Base-by-base conservation (phyloP, 331 rosid species). In the Saraca asoca region DNA sequence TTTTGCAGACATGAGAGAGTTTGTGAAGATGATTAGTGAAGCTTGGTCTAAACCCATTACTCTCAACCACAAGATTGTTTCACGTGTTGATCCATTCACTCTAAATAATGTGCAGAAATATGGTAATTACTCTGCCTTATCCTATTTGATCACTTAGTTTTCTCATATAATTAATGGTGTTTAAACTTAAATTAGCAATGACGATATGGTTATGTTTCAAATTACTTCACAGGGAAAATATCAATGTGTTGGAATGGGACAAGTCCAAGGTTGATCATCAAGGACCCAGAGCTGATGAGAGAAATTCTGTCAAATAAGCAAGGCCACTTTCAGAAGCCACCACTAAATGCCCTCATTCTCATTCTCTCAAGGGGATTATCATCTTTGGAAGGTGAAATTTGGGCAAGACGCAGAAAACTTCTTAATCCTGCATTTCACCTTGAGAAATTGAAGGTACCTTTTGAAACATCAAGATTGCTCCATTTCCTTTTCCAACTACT, bases 171-270 rank as follows among this genome's bases (percentile, higher is more conserved):
- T 17, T 18, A 5, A 0, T 5, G 50, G 31, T 17, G 9, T 17
- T 38, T 9, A 9, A 17, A 16, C 11, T 24, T 24, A 24, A 24
- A 24, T 24, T 1, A 1, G 31, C 31, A 24, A 24, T n/a, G n/a
- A n/a, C n/a, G n/a, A n/a, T n/a, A n/a, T n/a, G n/a, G n/a, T 46
- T n/a, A 13, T 46, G 13, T 15, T 48, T 48, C 19, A 48, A 48
- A 48, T 48, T 14, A 48, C 10, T 39, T 48, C 9, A 34, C 61
- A 74, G 81, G 85, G 50, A 83, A 66, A 54, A 33, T 75, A 48
- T 80, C 88, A 3, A 62, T 85, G 84, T 78, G 66, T 53, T 85
- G 77, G 88, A 11, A 34, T 58, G 91, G 84, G 48, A 80, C 82
- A 53, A 80, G 62, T 62, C 82, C 86, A 58, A 78, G 86, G 73